Evolutionary conservation across 1,139 yeast genomes (phyloP), one percentile per base, ranked within the genome.

Genomic region (Suhomyces chickasaworum): DNA sequence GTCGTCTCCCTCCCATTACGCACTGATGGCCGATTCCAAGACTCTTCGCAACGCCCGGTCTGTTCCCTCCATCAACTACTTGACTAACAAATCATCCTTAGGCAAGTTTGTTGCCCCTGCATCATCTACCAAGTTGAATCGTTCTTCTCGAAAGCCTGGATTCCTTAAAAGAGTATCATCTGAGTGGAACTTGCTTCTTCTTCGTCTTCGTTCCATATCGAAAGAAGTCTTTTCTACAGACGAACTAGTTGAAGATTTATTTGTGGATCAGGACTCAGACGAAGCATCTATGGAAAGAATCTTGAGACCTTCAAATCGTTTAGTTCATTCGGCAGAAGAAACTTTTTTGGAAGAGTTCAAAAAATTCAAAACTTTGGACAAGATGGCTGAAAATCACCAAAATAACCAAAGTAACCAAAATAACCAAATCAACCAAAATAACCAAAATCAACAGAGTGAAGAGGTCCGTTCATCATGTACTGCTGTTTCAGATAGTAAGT

Each of bases 211-310:
- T 44, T 58, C 69, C 9, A 51, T 78, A 2, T 69, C 80, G 3
- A 79, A 77, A 53, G 76, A 71, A 34, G 72, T 70, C 8, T 66
- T 75, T 43, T 61, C 63, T 17, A 65, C 71, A 15, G 76, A 75
- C 57, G 78, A 73, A 50, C 59, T 64, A 1, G 64, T 74, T 1
- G 74, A 68, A 17, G 78, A 75, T 35, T 58, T 78, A 12, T 79
- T 79, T 54, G 68, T 65, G 16, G 70, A 68, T 27, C 57, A 65
- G 21, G 76, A 71, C 46, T 55, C 58, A 33, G 71, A 64, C 44
- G 62, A 58, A 17, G 30, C 47, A 9, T 59, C 64, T 12, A 47
- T 65, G 25, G 73, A 68, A 29, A 55, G 58, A 38, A 30, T 46
- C 21, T 46, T 65, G 21, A 54, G 60, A 5, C 55, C 57, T 30